A percentile compares a stretch with the other conserved stretches of the same genome.
Conservation (phyloP, 768 basidiomycete genomes). For the Leccinum variicolor region DNA sequence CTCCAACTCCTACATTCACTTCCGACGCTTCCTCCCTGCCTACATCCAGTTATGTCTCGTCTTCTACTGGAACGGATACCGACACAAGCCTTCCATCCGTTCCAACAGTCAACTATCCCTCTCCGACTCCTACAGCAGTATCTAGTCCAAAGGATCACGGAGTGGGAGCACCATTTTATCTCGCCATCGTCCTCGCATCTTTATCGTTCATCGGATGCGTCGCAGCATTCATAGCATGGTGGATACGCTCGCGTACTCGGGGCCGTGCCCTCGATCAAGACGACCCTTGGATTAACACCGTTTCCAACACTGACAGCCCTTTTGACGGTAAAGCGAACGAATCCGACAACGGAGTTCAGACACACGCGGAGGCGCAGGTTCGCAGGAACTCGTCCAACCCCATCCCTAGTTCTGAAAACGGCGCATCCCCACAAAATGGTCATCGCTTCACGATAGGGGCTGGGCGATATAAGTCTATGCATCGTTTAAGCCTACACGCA, state of each 20-base stretch:
- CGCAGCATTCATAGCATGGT: conserved; percentile 47
- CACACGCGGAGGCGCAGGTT: conserved; percentile 17
- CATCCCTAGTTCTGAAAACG: conserved; percentile 1
- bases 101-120: conserved; percentile 21
- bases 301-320: conserved; percentile 2
- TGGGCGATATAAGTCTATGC: not conserved
- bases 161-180: conserved; percentile 42
- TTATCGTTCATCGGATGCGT: conserved; percentile 45
- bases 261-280: conserved; percentile 32
- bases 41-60: conserved; percentile 5
- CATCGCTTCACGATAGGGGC: not conserved
- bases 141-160: conserved; percentile 20
- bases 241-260: conserved; percentile 40
- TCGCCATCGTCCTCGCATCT: conserved; percentile 46
- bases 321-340: not conserved
- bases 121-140: conserved; percentile 22
- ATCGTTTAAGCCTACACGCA: not conserved
- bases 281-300: conserved; percentile 29
- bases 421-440: not conserved
- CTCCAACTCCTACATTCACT: not conserved
- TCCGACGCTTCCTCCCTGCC: not conserved
- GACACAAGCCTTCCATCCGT: conserved; percentile 22
- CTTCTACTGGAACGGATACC: conserved; percentile 9
- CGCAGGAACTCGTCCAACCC: conserved; percentile 15
- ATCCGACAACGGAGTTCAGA: not conserved